Base-by-base conservation (phyloP, 169 alveolate species). In the Babesia bovis region DNA sequence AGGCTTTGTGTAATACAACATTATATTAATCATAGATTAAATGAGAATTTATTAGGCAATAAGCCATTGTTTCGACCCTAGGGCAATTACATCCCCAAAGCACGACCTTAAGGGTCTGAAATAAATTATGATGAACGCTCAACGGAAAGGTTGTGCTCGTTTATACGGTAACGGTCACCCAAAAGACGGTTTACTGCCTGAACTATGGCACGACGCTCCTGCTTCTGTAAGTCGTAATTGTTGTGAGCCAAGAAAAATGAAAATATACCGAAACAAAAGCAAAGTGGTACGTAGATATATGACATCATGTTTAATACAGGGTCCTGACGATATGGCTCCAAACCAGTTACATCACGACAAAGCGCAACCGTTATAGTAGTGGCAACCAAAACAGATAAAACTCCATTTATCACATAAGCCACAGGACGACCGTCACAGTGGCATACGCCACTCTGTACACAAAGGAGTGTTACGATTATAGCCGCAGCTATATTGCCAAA, bases 341-440 rank as follows among this genome's bases (percentile, higher is more conserved):
- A 66, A 13, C 88, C 88, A 4, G 83, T 1, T 26, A 81, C 76
- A 30, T 63, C 66, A 59, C 56, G 66, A 33, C 59, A 59, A 13
- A 81, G 73, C 0, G 88, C 76, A 19, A 81, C 57, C 12, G 65
- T 41, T 15, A 81, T 69, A 23, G 73, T 63, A 35, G 66, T 56
- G 19, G 57, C 83, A 2, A 71, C 76, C 42, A 67, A 15, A 3
- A 81, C 19, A 30, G 81, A 81, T 19, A 81, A 51, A 17, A 81
- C 45, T 42, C 74, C 88, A 41, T 71, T 81, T 7, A 81, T 66
- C 44, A 59, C 47, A 59, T 81, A 81, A 21, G 88, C 83, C 58
- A 70, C 40, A 21, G 88, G 88, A 40, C 88, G 68, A 13, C 84
- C 88, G 50, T 81, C 88, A 30, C 70, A 58, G 66, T 81, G 88